phyloP scores from a whole-genome alignment of 2,329 filamentous ascomycete genomes.

The Penicillium sp. region DNA sequence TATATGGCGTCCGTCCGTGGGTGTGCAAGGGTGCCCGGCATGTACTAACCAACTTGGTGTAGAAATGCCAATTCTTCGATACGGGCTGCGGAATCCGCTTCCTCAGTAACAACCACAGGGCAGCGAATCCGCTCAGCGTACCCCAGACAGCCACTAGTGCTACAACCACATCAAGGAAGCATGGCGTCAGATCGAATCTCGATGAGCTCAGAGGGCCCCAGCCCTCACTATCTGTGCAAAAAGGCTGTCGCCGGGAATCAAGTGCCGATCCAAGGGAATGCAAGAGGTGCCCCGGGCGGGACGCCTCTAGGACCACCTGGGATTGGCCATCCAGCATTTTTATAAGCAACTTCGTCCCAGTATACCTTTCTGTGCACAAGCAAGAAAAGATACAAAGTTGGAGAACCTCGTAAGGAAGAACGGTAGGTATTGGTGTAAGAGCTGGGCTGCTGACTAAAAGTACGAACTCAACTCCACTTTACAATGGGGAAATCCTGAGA shows the following conservation, averaged over 20 bases:
- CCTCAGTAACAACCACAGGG: constrained; percentile 74
- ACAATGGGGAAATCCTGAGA: neutral
- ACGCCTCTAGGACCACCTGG: constrained; percentile 35
- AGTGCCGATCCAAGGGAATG: constrained; percentile 28
- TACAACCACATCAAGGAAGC: constrained; percentile 92
- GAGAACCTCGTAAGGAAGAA: constrained; percentile 10
- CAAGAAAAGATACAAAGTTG: constrained; percentile 8
- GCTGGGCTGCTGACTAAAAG: constrained; percentile 25
- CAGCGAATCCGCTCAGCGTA: constrained; percentile 70
- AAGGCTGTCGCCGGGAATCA: constrained; percentile 55
- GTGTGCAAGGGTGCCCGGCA: neutral
- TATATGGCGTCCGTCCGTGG: neutral
- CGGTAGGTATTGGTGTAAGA: constrained; percentile 9
- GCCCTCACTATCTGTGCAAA: constrained; percentile 87
- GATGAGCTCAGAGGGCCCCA: constrained; percentile 90
- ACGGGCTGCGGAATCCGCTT: constrained; percentile 66
- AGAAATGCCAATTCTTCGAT: constrained; percentile 87
- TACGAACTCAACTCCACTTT: constrained; percentile 5
- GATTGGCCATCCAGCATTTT: constrained; percentile 37
- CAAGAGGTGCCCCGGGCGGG: constrained; percentile 27
- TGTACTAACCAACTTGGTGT: constrained; percentile 74
- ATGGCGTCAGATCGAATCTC: constrained; percentile 93
- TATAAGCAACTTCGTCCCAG: constrained; percentile 23
- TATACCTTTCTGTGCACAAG: constrained; percentile 22
- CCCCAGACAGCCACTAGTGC: constrained; percentile 75